A percentile compares a stretch with the other conserved stretches of the same genome.
Conservation (phyloP, 2,329 filamentous ascomycete species). For the Davidsoniella neocaledoniae region DNA sequence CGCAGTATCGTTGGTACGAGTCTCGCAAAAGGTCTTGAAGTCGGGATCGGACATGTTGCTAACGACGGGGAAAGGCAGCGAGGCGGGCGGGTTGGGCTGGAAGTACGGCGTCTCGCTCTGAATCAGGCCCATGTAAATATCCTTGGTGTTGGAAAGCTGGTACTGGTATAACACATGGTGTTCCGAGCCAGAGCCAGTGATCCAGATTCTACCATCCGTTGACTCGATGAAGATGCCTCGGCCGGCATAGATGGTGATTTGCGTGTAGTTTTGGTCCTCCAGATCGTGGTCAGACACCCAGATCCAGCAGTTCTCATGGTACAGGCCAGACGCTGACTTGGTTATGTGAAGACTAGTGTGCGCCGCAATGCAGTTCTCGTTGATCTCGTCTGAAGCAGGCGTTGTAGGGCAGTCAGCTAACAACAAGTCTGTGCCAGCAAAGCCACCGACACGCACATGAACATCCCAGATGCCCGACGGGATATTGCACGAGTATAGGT, state of each 20-base stretch:
- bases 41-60: constrained; percentile 30
- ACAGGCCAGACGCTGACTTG: constrained; percentile 21
- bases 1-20: constrained; percentile 16
- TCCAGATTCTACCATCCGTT: constrained; percentile 29
- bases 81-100: constrained; percentile 45
- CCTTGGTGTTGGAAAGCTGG: constrained; percentile 40
- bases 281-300: constrained; percentile 38
- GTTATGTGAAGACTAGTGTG: constrained; percentile 29
- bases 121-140: constrained; percentile 46
- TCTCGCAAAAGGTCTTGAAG: constrained; percentile 32
- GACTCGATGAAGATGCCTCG: constrained; percentile 32
- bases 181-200: constrained; percentile 48
- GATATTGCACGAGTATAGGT: constrained; percentile 33
- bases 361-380: constrained; percentile 23
- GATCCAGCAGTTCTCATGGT: constrained; percentile 29
- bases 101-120: constrained; percentile 60
- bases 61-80: constrained; percentile 35
- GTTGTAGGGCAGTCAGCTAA: constrained; percentile 48
- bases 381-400: constrained; percentile 17
- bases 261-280: constrained; percentile 30
- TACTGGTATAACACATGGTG: constrained; percentile 55
- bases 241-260: constrained; percentile 35
- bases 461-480: constrained; percentile 55
- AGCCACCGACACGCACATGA: constrained; percentile 59
- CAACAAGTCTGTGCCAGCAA: constrained; percentile 51